Conservation (phyloP, 306 rosid species). For the Cyamopsis tetragonoloba region DNA sequence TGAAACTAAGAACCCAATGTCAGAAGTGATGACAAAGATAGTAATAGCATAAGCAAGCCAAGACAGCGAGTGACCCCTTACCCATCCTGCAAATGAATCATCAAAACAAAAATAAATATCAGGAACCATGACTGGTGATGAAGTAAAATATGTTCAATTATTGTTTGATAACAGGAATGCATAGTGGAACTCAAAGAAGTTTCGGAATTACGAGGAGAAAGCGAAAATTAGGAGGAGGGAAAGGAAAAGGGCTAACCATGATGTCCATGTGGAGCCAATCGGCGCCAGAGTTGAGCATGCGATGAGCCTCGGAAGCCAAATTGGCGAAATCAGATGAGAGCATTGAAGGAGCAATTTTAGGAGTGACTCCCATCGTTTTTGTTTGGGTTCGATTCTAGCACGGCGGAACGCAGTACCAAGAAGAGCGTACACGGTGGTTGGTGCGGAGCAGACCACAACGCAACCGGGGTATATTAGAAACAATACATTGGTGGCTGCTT, state of each 20-base stretch:
- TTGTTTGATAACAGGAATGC: too few relatives aligned
- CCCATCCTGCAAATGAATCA: constrained; percentile 84
- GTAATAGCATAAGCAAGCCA: constrained; percentile 22
- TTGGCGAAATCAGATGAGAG: constrained; percentile 91
- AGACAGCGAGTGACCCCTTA: constrained; percentile 38
- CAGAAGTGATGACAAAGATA: not conserved
- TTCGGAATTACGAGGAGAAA: not conserved
- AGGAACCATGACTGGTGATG: not conserved
- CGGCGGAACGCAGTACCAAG: too few relatives aligned
- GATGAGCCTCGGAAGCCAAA: constrained; percentile 86
- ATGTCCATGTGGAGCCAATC: constrained; percentile 99
- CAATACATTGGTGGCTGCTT: not conserved
- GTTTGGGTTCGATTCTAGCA: too few relatives aligned
- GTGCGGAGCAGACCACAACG: not conserved
- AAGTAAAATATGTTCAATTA: not conserved
- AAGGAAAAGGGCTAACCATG: constrained; percentile 49
- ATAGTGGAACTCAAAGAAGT: too few relatives aligned
- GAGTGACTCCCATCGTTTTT: constrained; percentile 37
- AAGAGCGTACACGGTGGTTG: too few relatives aligned
- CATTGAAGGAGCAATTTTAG: constrained; percentile 98
- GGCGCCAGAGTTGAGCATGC: constrained; percentile 77
- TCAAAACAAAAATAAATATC: constrained; percentile 26
- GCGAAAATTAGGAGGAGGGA: not conserved
- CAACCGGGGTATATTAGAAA: not conserved
- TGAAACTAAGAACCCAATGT: constrained; percentile 32